Evolutionary conservation across 345 rosid species (phyloP).

Genomic region (Salix suchowensis): DNA sequence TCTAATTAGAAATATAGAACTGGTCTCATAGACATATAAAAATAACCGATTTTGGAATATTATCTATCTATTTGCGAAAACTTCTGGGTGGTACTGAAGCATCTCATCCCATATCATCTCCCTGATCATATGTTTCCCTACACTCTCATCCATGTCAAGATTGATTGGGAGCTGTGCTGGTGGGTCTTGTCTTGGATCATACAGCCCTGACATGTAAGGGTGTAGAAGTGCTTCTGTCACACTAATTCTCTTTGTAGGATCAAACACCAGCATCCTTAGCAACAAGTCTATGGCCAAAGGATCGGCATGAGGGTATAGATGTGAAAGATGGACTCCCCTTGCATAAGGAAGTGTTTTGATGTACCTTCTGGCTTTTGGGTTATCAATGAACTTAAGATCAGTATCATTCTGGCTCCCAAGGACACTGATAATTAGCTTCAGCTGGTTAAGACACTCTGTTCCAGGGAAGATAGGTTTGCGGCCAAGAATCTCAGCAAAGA

Average conservation of each 20-base stretch:
- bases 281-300: constrained; percentile 31
- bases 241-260: constrained; percentile 28
- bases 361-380: constrained; percentile 22
- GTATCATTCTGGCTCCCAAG: constrained; percentile 29
- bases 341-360: constrained; percentile 25
- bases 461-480: constrained; percentile 35
- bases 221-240: constrained; percentile 31
- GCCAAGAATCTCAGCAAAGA: constrained; percentile 35
- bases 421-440: constrained; percentile 24
- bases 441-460: constrained; percentile 32
- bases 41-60: background rate
- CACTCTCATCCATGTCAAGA: constrained; percentile 25
- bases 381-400: constrained; percentile 26
- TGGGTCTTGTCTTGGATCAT: constrained; percentile 16
- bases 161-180: constrained; percentile 21
- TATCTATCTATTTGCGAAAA: background rate
- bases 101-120: constrained; percentile 33
- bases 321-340: constrained; percentile 18
- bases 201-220: constrained; percentile 29
- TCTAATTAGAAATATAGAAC: background rate
- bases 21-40: background rate
- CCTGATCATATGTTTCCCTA: constrained; percentile 24
- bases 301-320: constrained; percentile 25
- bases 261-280: constrained; percentile 30
- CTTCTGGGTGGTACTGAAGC: constrained; percentile 27